Conservation (phyloP, 257 asterid species). For the Datura wrightii region DNA sequence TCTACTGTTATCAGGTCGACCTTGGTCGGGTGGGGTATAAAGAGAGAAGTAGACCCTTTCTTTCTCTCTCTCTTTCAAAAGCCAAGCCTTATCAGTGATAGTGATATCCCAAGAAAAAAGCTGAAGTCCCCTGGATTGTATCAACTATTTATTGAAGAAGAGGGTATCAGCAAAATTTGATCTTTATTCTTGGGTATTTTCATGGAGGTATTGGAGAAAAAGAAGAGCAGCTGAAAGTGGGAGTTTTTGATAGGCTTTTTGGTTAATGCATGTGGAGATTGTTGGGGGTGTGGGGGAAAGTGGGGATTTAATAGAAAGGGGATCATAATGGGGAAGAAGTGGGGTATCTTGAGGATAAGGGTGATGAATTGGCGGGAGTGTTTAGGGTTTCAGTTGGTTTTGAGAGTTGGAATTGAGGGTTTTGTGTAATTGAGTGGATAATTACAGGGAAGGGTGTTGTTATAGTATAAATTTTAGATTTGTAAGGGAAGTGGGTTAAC, state of each 20-base stretch:
- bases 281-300: conserved; percentile 19
- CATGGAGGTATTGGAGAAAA: conserved; percentile 44
- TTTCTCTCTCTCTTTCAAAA: conserved; percentile 32
- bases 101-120: conserved; percentile 37
- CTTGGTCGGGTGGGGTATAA: conserved; percentile 60
- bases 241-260: not conserved
- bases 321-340: conserved; percentile 35
- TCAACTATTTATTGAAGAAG: not conserved
- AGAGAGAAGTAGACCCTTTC: conserved; percentile 33
- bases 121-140: not conserved
- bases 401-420: conserved; percentile 36
- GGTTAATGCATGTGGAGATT: conserved; percentile 30
- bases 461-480: conserved; percentile 21
- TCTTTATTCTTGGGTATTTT: not conserved
- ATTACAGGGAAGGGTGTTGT: conserved; percentile 1
- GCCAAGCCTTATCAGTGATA: conserved; percentile 21
- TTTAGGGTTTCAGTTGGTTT: conserved; percentile 44
- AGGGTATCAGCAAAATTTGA: conserved; percentile 30
- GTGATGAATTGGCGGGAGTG: conserved; percentile 33
- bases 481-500: conserved; percentile 36
- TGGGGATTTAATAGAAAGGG: too few relatives aligned
- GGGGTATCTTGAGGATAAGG: conserved; percentile 29
- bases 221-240: conserved; percentile 38
- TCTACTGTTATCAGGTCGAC: conserved; percentile 82
- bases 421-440: conserved; percentile 33